Evolutionary conservation across 163 green algal genomes (phyloP).

Genomic region (Smithsoniella earleae): DNA sequence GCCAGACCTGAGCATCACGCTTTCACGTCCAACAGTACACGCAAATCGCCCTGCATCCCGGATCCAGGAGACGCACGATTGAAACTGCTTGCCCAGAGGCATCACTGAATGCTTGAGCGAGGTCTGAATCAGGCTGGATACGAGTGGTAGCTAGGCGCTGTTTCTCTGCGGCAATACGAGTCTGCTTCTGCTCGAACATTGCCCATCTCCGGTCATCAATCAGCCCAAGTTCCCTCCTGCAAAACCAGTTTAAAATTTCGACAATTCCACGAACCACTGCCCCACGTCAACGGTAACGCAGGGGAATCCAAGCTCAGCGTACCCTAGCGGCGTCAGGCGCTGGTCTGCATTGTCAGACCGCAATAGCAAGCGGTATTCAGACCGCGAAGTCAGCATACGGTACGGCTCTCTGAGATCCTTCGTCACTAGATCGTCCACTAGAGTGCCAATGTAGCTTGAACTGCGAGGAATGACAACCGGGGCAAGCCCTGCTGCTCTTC

Average conservation of each 20-base stretch:
- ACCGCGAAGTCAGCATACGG: slow-evolving; percentile 86
- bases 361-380: slow-evolving; percentile 88
- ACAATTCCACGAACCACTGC: too few relatives aligned
- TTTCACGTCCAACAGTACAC: too few relatives aligned
- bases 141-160: slow-evolving; percentile 43
- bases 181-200: slow-evolving; percentile 55
- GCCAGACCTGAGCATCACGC: too few relatives aligned
- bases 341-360: slow-evolving; percentile 86
- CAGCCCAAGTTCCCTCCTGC: slow-evolving; percentile 59
- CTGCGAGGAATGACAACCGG: slow-evolving; percentile 59
- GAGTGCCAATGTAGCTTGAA: slow-evolving; percentile 79
- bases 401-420: slow-evolving; percentile 95
- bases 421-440: slow-evolving; percentile 90
- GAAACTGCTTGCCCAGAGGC: not conserved
- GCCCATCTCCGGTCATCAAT: slow-evolving; percentile 62
- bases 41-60: too few relatives aligned
- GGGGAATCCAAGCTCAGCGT: too few relatives aligned
- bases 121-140: slow-evolving; percentile 31
- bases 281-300: too few relatives aligned
- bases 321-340: slow-evolving; percentile 79
- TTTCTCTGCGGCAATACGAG: slow-evolving; percentile 55
- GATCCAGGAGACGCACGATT: not conserved
- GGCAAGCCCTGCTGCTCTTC: slow-evolving; percentile 44
- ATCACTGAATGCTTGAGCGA: not conserved
- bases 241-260: too few relatives aligned